Percentiles rank a stretch among this genome's conserved stretches.
These are phyloP conservation scores for Russula emetica DNA, from an alignment of 768 basidiomycete genomes.

Conservation along the genomic window DNA sequence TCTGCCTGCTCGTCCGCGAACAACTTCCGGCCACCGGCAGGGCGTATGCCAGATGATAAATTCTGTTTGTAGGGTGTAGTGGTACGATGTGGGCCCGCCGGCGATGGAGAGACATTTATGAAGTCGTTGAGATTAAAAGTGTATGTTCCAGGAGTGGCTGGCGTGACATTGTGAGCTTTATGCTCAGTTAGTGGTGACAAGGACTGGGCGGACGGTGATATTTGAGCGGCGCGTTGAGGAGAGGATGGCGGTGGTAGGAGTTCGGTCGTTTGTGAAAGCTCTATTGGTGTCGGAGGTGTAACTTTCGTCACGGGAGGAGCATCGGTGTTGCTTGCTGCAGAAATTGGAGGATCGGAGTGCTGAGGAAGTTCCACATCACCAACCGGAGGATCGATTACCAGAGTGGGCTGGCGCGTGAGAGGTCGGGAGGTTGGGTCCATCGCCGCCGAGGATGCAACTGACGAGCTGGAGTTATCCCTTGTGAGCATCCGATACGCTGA, in stretches of 20 bases:
- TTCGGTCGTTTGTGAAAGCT: slow-evolving; percentile 8
- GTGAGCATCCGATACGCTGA: slow-evolving; percentile 24
- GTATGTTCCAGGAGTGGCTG: slow-evolving; percentile 28
- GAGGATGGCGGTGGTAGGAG: slow-evolving; percentile 22
- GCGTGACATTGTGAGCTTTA: slow-evolving; percentile 19
- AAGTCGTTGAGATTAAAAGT: slow-evolving; percentile 30
- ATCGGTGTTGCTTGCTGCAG: background rate
- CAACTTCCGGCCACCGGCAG: slow-evolving; percentile 26
- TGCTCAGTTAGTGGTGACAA: slow-evolving; percentile 19
- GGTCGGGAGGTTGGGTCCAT: slow-evolving; percentile 16
- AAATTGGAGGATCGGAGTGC: background rate
- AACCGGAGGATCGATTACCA: slow-evolving; percentile 10
- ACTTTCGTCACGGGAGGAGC: slow-evolving; percentile 20
- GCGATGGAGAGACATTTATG: slow-evolving; percentile 30
- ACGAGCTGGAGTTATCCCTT: slow-evolving; percentile 39
- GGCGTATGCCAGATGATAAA: slow-evolving; percentile 26
- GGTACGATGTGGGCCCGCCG: slow-evolving; percentile 24
- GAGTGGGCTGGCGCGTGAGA: slow-evolving; percentile 19
- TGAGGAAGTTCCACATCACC: slow-evolving; percentile 18
- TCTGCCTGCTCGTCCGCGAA: slow-evolving; percentile 28
- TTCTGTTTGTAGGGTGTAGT: slow-evolving; percentile 23
- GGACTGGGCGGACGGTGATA: slow-evolving; percentile 2
- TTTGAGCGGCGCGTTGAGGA: slow-evolving; percentile 14
- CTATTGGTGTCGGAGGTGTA: slow-evolving; percentile 27
- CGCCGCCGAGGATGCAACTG: slow-evolving; percentile 35